phyloP scores from a whole-genome alignment of 192 early-diverging fungal species.

The Chytriomyces sp. region DNA sequence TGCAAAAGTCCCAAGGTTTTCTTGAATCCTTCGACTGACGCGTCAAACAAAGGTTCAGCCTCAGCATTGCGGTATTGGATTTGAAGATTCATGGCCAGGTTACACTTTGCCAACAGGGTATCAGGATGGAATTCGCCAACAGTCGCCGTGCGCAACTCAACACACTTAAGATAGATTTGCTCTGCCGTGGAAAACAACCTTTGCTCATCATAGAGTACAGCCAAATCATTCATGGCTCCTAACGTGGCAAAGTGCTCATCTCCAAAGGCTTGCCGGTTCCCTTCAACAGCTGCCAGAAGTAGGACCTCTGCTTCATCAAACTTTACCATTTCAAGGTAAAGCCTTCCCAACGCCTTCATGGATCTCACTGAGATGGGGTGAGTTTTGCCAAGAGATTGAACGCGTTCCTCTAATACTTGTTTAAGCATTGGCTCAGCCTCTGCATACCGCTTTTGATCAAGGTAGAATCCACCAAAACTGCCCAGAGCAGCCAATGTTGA shows the following conservation, averaged over 20 bases:
- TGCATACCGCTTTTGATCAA: conserved; percentile 24
- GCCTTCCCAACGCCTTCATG: conserved; percentile 22
- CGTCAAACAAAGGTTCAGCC: background rate
- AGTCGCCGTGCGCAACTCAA: conserved; percentile 1
- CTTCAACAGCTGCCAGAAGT: conserved; percentile 22
- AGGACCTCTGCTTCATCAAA: conserved; percentile 26
- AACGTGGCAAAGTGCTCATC: conserved; percentile 21
- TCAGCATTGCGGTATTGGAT: background rate
- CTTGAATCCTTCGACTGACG: background rate
- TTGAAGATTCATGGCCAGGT: background rate
- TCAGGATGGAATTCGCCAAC: conserved; percentile 30
- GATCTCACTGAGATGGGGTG: conserved; percentile 28
- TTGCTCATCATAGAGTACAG: conserved; percentile 7
- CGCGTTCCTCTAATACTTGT: background rate
- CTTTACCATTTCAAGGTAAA: conserved; percentile 1
- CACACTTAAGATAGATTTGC: conserved; percentile 22
- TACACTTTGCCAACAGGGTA: background rate
- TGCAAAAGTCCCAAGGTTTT: background rate
- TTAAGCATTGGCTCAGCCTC: conserved; percentile 23
- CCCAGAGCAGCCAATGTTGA: conserved; percentile 7
- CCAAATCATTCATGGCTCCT: conserved; percentile 7
- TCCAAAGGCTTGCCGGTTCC: conserved; percentile 22
- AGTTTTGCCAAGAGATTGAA: conserved; percentile 13
- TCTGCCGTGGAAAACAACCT: conserved; percentile 17
- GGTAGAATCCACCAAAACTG: conserved; percentile 31